These are phyloP conservation scores for Zasmidium citrigriseum DNA, from an alignment of 2,329 filamentous ascomycete genomes.

Conservation along the genomic window DNA sequence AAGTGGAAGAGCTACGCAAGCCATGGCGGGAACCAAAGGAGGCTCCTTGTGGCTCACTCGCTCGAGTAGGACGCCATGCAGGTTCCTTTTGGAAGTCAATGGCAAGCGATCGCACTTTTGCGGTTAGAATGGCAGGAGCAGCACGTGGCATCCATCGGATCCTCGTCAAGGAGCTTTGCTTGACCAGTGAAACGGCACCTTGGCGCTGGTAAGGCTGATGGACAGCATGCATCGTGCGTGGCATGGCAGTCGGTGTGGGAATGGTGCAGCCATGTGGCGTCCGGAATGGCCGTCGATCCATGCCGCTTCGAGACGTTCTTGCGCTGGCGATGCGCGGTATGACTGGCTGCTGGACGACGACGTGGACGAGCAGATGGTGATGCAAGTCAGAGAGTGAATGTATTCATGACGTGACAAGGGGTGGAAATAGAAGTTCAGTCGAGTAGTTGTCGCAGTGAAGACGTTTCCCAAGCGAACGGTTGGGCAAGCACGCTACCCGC, in stretches of 20 bases:
- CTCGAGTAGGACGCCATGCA: background rate
- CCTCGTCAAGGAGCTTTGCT: background rate
- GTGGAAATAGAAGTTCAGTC: too few relatives aligned
- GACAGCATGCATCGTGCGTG: background rate
- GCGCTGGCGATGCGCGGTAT: background rate
- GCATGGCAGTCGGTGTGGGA: background rate
- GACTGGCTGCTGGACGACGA: background rate
- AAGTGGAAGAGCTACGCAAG: background rate
- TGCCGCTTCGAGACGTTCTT: background rate
- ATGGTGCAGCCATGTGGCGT: background rate
- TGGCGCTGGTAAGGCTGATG: background rate
- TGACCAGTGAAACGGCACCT: background rate
- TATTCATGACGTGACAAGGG: conserved; percentile 1
- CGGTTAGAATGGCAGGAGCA: background rate
- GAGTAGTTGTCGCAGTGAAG: too few relatives aligned
- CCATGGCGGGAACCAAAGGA: background rate
- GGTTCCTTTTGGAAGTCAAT: background rate
- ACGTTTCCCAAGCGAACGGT: too few relatives aligned
- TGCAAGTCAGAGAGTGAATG: background rate
- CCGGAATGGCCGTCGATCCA: conserved; percentile 3
- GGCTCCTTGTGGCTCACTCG: background rate
- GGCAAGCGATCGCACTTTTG: background rate
- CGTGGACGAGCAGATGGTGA: background rate
- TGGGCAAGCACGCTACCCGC: too few relatives aligned
- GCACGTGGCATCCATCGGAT: conserved; percentile 1